A percentile compares a stretch with the other conserved stretches of the same genome.
Evolutionary conservation across 495 filamentous ascomycete species (phyloP).

Genomic region (Penicilliopsis zonata): DNA sequence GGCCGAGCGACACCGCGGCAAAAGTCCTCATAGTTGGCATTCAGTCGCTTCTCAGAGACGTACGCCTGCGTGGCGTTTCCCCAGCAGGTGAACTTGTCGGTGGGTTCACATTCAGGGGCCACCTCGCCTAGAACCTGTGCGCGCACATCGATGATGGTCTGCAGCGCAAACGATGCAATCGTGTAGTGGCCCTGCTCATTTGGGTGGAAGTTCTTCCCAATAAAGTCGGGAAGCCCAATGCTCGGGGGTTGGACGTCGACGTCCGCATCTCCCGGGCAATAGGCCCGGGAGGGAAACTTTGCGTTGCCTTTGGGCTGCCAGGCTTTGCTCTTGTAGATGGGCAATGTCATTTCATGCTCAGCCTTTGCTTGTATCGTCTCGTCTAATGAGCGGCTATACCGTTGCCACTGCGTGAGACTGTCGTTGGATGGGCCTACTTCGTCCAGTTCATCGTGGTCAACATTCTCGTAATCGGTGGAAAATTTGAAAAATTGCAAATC

Average conservation of each 20-base stretch:
- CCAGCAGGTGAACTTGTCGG: constrained; percentile 10
- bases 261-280: too few relatives aligned
- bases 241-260: too few relatives aligned
- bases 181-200: constrained; percentile 9
- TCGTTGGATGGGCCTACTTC: neutral
- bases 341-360: neutral
- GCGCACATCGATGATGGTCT: constrained; percentile 5
- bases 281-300: neutral
- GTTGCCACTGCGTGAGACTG: too few relatives aligned
- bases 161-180: constrained; percentile 11
- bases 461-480: constrained; percentile 4
- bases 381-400: too few relatives aligned
- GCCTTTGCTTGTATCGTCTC: too few relatives aligned
- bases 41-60: neutral
- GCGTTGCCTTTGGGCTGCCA: neutral
- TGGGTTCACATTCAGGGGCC: constrained; percentile 1
- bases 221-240: constrained; percentile 8
- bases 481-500: constrained; percentile 13
- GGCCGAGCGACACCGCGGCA: neutral
- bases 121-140: constrained; percentile 4
- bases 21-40: constrained; percentile 1
- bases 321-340: too few relatives aligned
- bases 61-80: neutral
- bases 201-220: constrained; percentile 16
- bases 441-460: neutral